phyloP scores from a whole-genome alignment of 2,329 filamentous ascomycete genomes.

The Ascochyta viciae-villosae region DNA sequence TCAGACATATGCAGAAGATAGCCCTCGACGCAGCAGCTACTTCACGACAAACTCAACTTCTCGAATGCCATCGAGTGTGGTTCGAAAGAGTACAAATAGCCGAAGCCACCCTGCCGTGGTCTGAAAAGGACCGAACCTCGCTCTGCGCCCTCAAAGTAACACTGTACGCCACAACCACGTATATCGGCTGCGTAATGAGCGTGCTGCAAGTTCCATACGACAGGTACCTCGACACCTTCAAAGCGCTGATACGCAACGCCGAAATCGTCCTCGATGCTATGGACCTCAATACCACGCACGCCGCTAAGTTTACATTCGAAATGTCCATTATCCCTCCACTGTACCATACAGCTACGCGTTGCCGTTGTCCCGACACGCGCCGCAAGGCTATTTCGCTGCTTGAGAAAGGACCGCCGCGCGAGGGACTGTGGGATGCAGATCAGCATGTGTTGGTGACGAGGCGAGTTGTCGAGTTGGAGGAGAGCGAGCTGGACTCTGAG shows the following conservation, averaged over 20 bases:
- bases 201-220: constrained; percentile 22
- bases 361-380: constrained; percentile 28
- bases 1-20: not conserved
- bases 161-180: constrained; percentile 18
- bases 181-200: constrained; percentile 20
- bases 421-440: constrained; percentile 32
- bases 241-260: constrained; percentile 25
- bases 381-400: constrained; percentile 29
- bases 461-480: constrained; percentile 32
- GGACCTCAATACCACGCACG: not conserved
- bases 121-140: constrained; percentile 20
- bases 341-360: constrained; percentile 18
- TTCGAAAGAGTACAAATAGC: constrained; percentile 6
- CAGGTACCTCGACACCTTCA: constrained; percentile 24
- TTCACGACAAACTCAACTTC: constrained; percentile 14
- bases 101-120: constrained; percentile 7
- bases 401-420: constrained; percentile 22
- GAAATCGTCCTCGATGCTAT: constrained; percentile 27
- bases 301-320: constrained; percentile 25
- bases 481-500: constrained; percentile 25
- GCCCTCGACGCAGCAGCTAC: constrained; percentile 9
- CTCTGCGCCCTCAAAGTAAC: constrained; percentile 25
- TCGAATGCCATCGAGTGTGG: constrained; percentile 29
- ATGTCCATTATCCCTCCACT: constrained; percentile 18
- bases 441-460: constrained; percentile 21